Percentiles rank a stretch among this genome's conserved stretches.
Evolutionary conservation across 805 yeast species (phyloP).

Genomic region (Candida berthetii): DNA sequence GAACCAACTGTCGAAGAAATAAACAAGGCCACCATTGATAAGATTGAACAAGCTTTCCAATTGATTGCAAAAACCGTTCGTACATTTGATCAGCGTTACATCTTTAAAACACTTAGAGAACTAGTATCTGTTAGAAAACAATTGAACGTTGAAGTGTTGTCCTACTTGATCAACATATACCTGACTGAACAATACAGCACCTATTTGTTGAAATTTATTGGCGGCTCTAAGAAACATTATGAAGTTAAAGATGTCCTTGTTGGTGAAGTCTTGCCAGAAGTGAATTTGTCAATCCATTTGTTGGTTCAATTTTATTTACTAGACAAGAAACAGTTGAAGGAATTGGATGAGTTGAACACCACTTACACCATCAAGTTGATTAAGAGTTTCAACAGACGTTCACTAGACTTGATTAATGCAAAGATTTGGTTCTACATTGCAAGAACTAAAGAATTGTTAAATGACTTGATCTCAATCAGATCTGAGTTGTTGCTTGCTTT

Average conservation of each 20-base stretch:
- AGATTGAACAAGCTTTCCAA: conserved; percentile 24
- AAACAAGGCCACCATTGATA: conserved; percentile 24
- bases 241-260: conserved; percentile 15
- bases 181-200: conserved; percentile 35
- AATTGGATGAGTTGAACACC: conserved; percentile 47
- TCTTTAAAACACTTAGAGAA: conserved; percentile 81
- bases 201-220: conserved; percentile 34
- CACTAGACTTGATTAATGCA: conserved; percentile 81
- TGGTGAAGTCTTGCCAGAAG: conserved; percentile 60
- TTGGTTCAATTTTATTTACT: conserved; percentile 71
- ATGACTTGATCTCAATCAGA: conserved; percentile 51
- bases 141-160: conserved; percentile 48
- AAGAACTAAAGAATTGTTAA: conserved; percentile 64
- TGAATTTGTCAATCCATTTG: conserved; percentile 73
- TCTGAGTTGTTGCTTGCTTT: conserved; percentile 66
- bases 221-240: conserved; percentile 30
- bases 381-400: conserved; percentile 66
- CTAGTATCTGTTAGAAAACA: conserved; percentile 68
- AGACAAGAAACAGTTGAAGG: conserved; percentile 47
- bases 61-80: conserved; percentile 50
- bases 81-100: conserved; percentile 79
- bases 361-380: conserved; percentile 41
- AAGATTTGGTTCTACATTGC: conserved; percentile 90
- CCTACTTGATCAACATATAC: conserved; percentile 52
- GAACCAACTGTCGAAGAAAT: conserved; percentile 22